Conservation (phyloP, 2,329 filamentous ascomycete species). For the Alternaria postmessia region DNA sequence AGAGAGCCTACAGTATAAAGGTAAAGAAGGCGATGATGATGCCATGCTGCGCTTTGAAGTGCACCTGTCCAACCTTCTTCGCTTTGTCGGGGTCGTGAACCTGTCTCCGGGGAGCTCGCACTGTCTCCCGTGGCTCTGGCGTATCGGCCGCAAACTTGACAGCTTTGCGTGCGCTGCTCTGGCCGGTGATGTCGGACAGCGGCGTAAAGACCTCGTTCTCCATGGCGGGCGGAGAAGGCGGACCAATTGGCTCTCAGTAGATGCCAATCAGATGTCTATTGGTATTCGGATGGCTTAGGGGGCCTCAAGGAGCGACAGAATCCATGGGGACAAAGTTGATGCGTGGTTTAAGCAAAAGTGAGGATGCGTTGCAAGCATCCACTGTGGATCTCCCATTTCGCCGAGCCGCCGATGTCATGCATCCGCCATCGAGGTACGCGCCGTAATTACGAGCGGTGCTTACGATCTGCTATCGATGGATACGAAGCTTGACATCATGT, state of each 20-base stretch:
- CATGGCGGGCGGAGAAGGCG: slow-evolving; percentile 34
- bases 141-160: slow-evolving; percentile 13
- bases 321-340: slow-evolving; percentile 23
- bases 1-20: slow-evolving; percentile 65
- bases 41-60: slow-evolving; percentile 63
- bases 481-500: slow-evolving; percentile 1
- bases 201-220: slow-evolving; percentile 49
- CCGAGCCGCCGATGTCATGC: slow-evolving; percentile 31
- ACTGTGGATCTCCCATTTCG: slow-evolving; percentile 28
- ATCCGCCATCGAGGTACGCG: slow-evolving; percentile 27
- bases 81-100: slow-evolving; percentile 31
- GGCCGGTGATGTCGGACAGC: slow-evolving; percentile 48
- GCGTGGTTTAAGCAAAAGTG: slow-evolving; percentile 17
- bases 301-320: slow-evolving; percentile 31
- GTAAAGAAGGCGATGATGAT: slow-evolving; percentile 71
- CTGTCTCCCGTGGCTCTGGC: slow-evolving; percentile 31
- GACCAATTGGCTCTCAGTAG: slow-evolving; percentile 1
- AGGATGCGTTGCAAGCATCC: slow-evolving; percentile 17
- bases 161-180: slow-evolving; percentile 43
- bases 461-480: background rate
- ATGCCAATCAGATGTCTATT: slow-evolving; percentile 4
- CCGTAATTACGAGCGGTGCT: background rate
- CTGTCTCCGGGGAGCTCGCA: slow-evolving; percentile 10
- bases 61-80: slow-evolving; percentile 55
- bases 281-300: slow-evolving; percentile 8